phyloP scores from a whole-genome alignment of 2,329 filamentous ascomycete genomes.

The Trichoderma koningii region DNA sequence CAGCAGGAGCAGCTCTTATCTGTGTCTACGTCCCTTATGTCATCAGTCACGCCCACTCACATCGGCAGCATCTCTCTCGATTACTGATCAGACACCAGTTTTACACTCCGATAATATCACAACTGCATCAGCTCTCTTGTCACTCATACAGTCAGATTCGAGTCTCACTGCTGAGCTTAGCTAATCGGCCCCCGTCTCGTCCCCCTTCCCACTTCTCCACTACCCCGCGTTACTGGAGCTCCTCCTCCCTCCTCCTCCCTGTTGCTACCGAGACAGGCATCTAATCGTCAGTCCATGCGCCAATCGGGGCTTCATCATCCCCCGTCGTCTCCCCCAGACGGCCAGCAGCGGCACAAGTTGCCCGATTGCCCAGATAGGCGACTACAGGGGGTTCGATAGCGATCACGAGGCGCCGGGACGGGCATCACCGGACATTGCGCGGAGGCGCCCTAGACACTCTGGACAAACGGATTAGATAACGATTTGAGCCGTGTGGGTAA shows the following conservation, averaged over 20 bases:
- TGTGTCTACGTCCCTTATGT: too few species aligned
- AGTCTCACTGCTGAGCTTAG: background rate
- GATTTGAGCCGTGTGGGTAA: slow-evolving; percentile 1
- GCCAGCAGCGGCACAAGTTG: slow-evolving; percentile 24
- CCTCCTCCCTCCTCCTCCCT: background rate
- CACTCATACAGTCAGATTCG: too few species aligned
- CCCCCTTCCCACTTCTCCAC: slow-evolving; percentile 11
- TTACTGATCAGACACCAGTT: too few species aligned
- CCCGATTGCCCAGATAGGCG: slow-evolving; percentile 23
- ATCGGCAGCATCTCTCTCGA: too few species aligned
- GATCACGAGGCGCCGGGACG: slow-evolving; percentile 1
- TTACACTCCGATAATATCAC: too few species aligned
- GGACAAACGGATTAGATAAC: slow-evolving; percentile 13
- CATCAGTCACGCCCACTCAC: too few species aligned
- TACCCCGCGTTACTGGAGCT: slow-evolving; percentile 21
- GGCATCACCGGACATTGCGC: slow-evolving; percentile 18
- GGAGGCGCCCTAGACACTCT: background rate
- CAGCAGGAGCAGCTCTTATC: background rate
- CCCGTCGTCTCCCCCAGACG: background rate
- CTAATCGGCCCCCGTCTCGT: background rate
- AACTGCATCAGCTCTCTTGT: too few species aligned
- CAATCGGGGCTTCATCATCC: slow-evolving; percentile 14
- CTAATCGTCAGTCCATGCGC: slow-evolving; percentile 6
- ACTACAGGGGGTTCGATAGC: background rate
- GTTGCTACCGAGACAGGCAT: slow-evolving; percentile 18